phyloP scores from a whole-genome alignment of 2,329 filamentous ascomycete genomes.

The Fusarium mangiferae region DNA sequence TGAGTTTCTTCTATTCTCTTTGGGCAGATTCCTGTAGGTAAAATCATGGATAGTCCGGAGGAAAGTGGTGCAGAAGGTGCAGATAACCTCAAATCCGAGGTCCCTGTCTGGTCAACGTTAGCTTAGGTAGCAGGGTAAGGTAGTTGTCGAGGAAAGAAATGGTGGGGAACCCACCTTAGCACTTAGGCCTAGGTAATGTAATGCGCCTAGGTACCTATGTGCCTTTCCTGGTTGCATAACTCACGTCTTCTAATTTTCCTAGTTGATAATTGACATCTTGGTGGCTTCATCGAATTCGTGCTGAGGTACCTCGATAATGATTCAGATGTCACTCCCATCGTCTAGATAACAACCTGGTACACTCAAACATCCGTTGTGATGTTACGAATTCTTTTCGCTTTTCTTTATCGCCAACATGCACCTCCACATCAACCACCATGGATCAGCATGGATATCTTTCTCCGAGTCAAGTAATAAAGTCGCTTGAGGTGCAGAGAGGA shows the following conservation, averaged over 20 bases:
- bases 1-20: background rate
- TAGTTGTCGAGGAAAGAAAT: constrained; percentile 22
- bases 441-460: constrained; percentile 19
- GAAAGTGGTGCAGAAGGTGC: constrained; percentile 18
- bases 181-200: background rate
- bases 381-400: constrained; percentile 2
- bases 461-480: constrained; percentile 25
- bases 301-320: background rate
- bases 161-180: constrained; percentile 5
- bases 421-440: constrained; percentile 13
- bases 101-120: constrained; percentile 17
- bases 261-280: constrained; percentile 13
- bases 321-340: constrained; percentile 7
- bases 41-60: background rate
- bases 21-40: constrained; percentile 1
- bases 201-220: background rate
- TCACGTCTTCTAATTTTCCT: constrained; percentile 2
- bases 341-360: background rate
- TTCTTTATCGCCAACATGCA: constrained; percentile 1
- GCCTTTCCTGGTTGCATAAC: background rate
- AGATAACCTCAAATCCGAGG: constrained; percentile 30
- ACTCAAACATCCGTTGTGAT: background rate
- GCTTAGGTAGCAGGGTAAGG: too few relatives aligned
- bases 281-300: constrained; percentile 9
- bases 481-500: constrained; percentile 24